These are phyloP conservation scores for Lasiodiplodia theobromae DNA, from an alignment of 2,329 filamentous ascomycete genomes.

Conservation along the genomic window DNA sequence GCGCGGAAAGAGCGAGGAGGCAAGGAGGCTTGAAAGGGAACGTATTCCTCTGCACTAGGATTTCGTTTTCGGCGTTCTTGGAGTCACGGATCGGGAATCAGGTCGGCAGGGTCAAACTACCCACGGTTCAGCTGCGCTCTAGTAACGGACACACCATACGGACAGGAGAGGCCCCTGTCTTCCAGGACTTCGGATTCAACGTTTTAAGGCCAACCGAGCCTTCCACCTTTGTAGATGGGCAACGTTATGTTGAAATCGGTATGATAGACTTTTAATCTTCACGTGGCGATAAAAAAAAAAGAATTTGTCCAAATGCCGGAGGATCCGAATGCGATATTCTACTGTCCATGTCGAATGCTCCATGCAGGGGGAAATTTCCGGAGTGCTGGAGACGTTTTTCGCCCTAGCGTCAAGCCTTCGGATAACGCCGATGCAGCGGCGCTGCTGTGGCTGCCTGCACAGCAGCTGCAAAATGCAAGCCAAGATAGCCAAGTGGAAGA, in stretches of 20 bases:
- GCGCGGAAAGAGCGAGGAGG: conserved; percentile 38
- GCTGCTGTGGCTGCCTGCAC: background rate
- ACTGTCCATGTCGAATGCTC: background rate
- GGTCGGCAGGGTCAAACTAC: background rate
- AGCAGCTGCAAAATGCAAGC: background rate
- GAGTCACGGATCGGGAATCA: background rate
- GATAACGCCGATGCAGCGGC: conserved; percentile 5
- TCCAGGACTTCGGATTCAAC: background rate
- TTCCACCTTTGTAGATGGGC: background rate
- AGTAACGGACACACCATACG: background rate
- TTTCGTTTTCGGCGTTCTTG: background rate
- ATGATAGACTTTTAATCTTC: background rate
- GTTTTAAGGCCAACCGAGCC: background rate
- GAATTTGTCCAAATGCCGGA: too few species aligned
- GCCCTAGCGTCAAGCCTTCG: background rate
- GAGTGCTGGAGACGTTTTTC: too few species aligned
- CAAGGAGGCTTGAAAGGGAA: conserved; percentile 20
- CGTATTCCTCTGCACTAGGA: conserved; percentile 7
- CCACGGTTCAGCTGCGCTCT: background rate
- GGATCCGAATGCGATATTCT: conserved; percentile 9
- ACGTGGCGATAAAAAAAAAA: background rate
- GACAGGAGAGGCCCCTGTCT: background rate
- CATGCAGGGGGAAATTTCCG: conserved; percentile 14
- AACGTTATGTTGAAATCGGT: background rate
- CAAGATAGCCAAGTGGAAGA: background rate